Evolutionary conservation across 306 rosid species (phyloP), one percentile per base, ranked within the genome.

Genomic region (Quercus alba): DNA sequence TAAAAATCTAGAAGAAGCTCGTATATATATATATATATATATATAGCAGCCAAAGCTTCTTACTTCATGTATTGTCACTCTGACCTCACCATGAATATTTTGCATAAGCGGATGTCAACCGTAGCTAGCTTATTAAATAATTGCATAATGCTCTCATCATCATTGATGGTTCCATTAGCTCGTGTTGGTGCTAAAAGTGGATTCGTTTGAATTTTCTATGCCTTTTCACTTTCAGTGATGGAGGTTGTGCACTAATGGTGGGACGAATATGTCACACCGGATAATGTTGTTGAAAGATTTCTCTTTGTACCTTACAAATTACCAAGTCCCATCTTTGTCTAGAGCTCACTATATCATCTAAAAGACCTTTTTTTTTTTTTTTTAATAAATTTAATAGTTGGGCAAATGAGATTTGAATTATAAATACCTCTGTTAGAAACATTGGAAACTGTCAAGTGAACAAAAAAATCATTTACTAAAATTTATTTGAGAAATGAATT

Each of bases 61-160:
- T 82, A 78, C 79, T 30, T 77, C 85, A 81, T 71, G 61, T 51
- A 9, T 72, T 6, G 78, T 81, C 85, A 81, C 38, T 13, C 41
- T 77, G 75, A 81, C 81, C 74, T 76, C 85, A 81, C 77, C 77
- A 61, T 31, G 14, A 44, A 41, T 66, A 10, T 38, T 8, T 66
- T 1, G 5, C 56, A 64, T 10, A 12, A 2, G 19, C 38, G 7
- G 19, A 41, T 49, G 49, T 59, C 64, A 56, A 66, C 18, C 1
- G 23, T 18, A 13, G 23, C 21, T 18, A 13, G 23, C 21, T 61
- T n/a, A 19, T 31, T 74, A 19, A 6, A 67, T 19, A 9, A 4
- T 21, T 61, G 33, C 52, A 33, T 33, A 31, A 67, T 67, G 52
- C 72, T 67, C 21, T 67, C 72, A 67, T 67, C 26, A 19, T 67